Base-by-base conservation (phyloP, 1,284 basidiomycete species). In the Rhodotorula sp. region DNA sequence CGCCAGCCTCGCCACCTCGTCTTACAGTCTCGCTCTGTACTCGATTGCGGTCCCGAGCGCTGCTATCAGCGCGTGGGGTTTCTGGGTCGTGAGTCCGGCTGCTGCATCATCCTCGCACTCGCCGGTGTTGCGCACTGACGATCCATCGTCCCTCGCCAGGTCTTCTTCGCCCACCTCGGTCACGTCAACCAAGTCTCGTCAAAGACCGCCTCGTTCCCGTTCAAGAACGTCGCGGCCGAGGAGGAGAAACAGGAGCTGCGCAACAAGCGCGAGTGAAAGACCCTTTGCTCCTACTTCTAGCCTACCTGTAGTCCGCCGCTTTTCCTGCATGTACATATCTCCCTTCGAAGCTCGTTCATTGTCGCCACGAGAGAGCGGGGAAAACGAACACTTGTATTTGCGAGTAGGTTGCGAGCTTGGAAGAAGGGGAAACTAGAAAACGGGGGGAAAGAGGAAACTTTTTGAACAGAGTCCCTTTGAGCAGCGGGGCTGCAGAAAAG, bases 51-150 rank as follows among this genome's bases (percentile, higher is more conserved):
- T 61, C 1, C 63, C 68, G 51, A 63, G 64, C 29, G 71, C 58
- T 0, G 66, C 18, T 0, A 26, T 75, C 26, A 20, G 21, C 14
- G 59, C 64, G 3, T 73, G 64, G 65, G 74, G 74, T 3, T 31
- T 71, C 15, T 75, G 71, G 71, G 71, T 67, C 8, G 74, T 70
- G 58, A 58, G 73, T 69, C n/a, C 49, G 18, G n/a, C 34, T 23
- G 5, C 29, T 58, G 18, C 18, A 10, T 18, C 43, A 10, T 26
- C n/a, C 23, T 16, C 26, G 20, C 21, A 48, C n/a, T 34, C 23
- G 15, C 12, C 8, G 51, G 18, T 29, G 5, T 34, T 16, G 15
- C 12, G 29, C 57, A 12, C n/a, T 26, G 34, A n/a, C 46, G 0
- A 34, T 14, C 29, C 29, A 31, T 20, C 52, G 10, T n/a, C 47